Conservation (phyloP, 257 asterid genomes). For the Plantago ovata region DNA sequence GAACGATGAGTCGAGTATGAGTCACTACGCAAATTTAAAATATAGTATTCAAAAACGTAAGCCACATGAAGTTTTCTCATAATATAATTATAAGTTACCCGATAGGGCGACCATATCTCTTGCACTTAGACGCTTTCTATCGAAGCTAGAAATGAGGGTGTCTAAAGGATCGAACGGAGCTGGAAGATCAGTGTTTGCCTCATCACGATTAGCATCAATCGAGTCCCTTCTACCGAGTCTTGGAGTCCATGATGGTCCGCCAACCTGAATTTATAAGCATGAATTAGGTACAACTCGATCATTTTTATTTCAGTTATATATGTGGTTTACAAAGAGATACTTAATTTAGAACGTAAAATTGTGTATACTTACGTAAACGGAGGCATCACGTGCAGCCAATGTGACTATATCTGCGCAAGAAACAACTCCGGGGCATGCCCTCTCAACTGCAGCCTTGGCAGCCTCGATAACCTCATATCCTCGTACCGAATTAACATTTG, state of each 20-base stretch:
- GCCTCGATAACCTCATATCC: slow-evolving; percentile 12
- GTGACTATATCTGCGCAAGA: slow-evolving; percentile 25
- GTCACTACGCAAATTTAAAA: background rate
- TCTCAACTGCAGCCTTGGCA: slow-evolving; percentile 21
- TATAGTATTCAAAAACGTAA: too few species aligned
- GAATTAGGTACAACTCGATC: background rate
- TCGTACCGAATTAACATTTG: slow-evolving; percentile 1
- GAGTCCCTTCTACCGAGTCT: slow-evolving; percentile 21
- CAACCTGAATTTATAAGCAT: slow-evolving; percentile 7
- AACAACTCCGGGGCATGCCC: slow-evolving; percentile 19
- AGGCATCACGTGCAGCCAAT: slow-evolving; percentile 21
- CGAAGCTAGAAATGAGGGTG: slow-evolving; percentile 9
- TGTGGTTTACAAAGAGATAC: too few species aligned
- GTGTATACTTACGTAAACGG: slow-evolving; percentile 16
- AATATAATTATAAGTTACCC: slow-evolving; percentile 5
- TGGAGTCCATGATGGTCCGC: slow-evolving; percentile 28
- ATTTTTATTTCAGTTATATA: background rate
- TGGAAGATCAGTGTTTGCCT: slow-evolving; percentile 23
- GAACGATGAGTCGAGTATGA: background rate
- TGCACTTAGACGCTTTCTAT: slow-evolving; percentile 15
- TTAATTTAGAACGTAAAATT: background rate
- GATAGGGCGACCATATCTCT: slow-evolving; percentile 33
- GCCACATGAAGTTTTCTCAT: too few species aligned
- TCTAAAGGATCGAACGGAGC: slow-evolving; percentile 2
- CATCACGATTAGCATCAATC: slow-evolving; percentile 18